Evolutionary conservation across 805 yeast species (phyloP).

Genomic region (Suhomyces tanzawaensis): DNA sequence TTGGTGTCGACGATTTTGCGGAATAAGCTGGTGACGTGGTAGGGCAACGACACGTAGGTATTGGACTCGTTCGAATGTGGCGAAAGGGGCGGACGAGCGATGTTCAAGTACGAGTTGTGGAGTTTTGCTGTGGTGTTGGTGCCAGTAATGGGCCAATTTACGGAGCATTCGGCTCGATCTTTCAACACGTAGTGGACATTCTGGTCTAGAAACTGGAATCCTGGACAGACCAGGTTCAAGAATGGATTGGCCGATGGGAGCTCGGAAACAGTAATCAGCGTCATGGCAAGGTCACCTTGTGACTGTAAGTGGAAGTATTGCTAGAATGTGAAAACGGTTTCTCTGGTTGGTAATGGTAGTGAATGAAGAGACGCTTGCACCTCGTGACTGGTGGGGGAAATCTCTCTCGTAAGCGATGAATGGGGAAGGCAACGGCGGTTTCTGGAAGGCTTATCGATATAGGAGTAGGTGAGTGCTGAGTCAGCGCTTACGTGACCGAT

Average conservation of each 20-base stretch:
- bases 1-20: constrained; percentile 30
- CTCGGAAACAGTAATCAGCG: constrained; percentile 8
- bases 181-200: constrained; percentile 32
- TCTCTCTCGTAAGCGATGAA: too few relatives aligned
- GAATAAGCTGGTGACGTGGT: constrained; percentile 45
- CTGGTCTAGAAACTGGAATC: constrained; percentile 28
- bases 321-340: too few relatives aligned
- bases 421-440: too few relatives aligned
- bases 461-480: too few relatives aligned
- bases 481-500: too few relatives aligned
- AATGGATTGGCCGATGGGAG: constrained; percentile 30
- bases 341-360: too few relatives aligned
- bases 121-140: constrained; percentile 11
- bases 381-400: too few relatives aligned
- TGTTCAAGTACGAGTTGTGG: constrained; percentile 28
- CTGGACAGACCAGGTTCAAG: constrained; percentile 38
- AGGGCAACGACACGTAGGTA: constrained; percentile 53
- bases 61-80: constrained; percentile 40
- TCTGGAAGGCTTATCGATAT: too few relatives aligned
- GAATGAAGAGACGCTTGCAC: too few relatives aligned
- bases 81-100: constrained; percentile 36
- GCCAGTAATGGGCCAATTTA: constrained; percentile 10
- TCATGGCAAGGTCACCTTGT: constrained; percentile 4
- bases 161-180: constrained; percentile 5
- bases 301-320: too few relatives aligned